A percentile compares a stretch with the other conserved stretches of the same genome.
Evolutionary conservation across 2,329 filamentous ascomycete genomes (phyloP).

Genomic region (Ophiosphaerella narmari): DNA sequence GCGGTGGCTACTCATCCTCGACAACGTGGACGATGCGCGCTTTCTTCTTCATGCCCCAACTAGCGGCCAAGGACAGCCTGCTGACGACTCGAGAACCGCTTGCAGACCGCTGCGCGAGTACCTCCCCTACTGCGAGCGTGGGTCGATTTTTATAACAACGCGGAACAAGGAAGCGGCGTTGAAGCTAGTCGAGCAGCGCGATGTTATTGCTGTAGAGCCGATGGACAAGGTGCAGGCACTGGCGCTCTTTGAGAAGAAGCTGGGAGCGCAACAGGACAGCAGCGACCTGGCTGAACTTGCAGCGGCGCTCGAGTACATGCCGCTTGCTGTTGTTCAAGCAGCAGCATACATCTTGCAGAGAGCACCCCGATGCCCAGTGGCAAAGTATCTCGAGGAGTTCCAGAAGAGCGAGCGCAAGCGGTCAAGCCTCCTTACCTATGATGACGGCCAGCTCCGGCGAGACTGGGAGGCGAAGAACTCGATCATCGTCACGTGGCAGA

Average conservation of each 20-base stretch:
- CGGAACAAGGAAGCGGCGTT: not conserved
- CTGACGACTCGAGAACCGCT: not conserved
- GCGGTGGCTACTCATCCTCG: not conserved
- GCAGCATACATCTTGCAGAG: too few species aligned
- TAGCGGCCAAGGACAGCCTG: not conserved
- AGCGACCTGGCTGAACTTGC: too few species aligned
- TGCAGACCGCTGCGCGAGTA: not conserved
- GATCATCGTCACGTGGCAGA: too few species aligned
- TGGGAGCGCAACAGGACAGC: too few species aligned
- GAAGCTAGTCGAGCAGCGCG: conserved; percentile 34
- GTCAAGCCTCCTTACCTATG: too few species aligned
- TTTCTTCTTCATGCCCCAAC: not conserved
- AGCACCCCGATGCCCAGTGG: too few species aligned
- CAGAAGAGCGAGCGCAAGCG: too few species aligned
- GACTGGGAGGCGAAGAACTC: too few species aligned
- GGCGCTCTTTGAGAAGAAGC: conserved; percentile 26
- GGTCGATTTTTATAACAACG: conserved; percentile 18
- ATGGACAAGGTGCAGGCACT: conserved; percentile 26
- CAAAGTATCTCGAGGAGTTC: too few species aligned
- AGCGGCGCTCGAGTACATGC: too few species aligned
- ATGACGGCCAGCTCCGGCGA: too few species aligned
- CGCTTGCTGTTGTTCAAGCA: too few species aligned
- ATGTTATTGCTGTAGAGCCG: conserved; percentile 22
- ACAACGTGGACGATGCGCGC: conserved; percentile 1
- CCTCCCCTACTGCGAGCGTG: conserved; percentile 28